Base-by-base conservation (phyloP, 768 basidiomycete species). In the Xerocomellus amylosporus region DNA sequence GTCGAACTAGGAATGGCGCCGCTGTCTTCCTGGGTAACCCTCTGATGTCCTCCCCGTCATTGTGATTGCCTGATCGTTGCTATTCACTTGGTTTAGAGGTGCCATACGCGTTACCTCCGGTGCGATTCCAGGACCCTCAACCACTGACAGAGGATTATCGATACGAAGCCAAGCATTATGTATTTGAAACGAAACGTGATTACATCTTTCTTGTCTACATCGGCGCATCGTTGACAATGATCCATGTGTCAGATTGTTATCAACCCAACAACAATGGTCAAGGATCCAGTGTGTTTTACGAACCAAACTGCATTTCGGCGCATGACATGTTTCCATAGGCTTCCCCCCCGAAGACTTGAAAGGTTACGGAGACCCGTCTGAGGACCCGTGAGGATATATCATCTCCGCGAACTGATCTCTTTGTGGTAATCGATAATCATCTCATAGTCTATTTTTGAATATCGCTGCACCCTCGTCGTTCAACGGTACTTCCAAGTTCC, bases 251-350 rank as follows among this genome's bases (percentile, higher is more conserved):
- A 86, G 86, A 88, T 64, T 78, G 75, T 26, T 78, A 68, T 15
- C 87, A 88, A 59, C 86, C 86, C 2, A 65, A 53, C 10, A 82
- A 84, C 59, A 82, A 87, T 53, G 86, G 86, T 0, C 85, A 87
- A 64, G 76, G 81, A 13, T 71, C 67, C 59, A 75, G 83, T 81
- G 59, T 47, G 53, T 19, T 8, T 31, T 33, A 24, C 14, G 14
- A 48, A 4, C 26, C 47, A 13, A 4, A 9, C 22, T 24, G 24
- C 22, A 26, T 30, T 33, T 33, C 30, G 42, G 38, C 22, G 5
- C 58, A 17, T 56, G 43, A 50, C 10, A 14, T 13, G 0, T 4
- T 41, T 8, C 26, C 26, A 26, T 51, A 86, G 85, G 71, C 15
- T 66, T 70, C 3, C 72, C 77, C 0, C 79, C 77, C 28, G 69